Base-by-base conservation (phyloP, 164 flowering plant species). In the Taxillus chinensis region DNA sequence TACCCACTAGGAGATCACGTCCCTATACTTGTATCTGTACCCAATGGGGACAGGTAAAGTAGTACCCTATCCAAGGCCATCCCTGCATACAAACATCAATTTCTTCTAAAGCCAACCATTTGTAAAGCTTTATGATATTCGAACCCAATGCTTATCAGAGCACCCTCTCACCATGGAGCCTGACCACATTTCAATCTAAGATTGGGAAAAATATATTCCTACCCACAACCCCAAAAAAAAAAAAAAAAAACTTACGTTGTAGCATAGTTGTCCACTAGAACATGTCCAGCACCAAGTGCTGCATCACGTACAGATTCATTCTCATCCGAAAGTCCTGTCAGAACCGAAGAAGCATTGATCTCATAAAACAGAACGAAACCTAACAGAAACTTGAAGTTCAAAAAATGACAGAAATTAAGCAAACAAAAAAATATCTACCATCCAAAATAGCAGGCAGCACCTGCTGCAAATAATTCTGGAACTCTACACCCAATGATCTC, bases 251-350 rank as follows among this genome's bases (percentile, higher is more conserved):
- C 91, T 54, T 71, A 95, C 99, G 99, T 95, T 67, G 87, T 82
- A 48, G 99, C 99, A 79, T 95, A 91, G 69, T 93, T 96, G 74
- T 93, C 99, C 66, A 93, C 99, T 55, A 93, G 73, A 61, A 93
- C 89, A 84, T 90, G 99, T 49, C 99, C 99, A 71, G 97, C 95
- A 80, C 97, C 82, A 45, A 93, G 83, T 43, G 99, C 99, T 5
- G 99, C 99, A 64, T 93, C 99, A 67, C 99, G 97, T 45, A 93
- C 99, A 69, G 99, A 93, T 63, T 93, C 99, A 79, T 93, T 93
- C 80, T 93, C 99, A 80, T 93, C 99, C 7, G 99, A 97, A 74
- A 93, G 96, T 46, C 99, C 99, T 93, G 74, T 8, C 70, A 55
- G 45, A 66, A 48, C 1, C 39, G 13, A 53, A 65, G 38, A 6